These are phyloP conservation scores for Salix udensis DNA, from an alignment of 345 rosid genomes.

Conservation along the genomic window DNA sequence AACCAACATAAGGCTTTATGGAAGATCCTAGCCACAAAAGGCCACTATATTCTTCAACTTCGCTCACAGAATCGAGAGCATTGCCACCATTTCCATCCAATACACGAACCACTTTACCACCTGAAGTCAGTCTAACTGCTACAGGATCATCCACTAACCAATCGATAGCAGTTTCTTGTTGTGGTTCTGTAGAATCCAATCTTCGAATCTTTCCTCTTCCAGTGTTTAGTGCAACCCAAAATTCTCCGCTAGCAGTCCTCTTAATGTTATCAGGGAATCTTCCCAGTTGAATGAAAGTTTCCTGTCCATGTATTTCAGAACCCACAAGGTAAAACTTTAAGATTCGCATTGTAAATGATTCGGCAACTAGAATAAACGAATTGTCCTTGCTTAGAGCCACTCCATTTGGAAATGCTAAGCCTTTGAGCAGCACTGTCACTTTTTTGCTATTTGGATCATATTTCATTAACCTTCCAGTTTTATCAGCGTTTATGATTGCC, in stretches of 20 bases:
- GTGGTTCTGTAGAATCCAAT: no score
- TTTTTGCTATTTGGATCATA: slow-evolving; percentile 52
- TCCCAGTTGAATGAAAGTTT: slow-evolving; percentile 50
- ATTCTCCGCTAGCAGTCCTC: slow-evolving; percentile 51
- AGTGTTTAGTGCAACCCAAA: slow-evolving; percentile 55
- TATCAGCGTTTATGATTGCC: slow-evolving; percentile 45
- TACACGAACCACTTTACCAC: slow-evolving; percentile 51
- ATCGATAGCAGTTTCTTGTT: slow-evolving; percentile 18
- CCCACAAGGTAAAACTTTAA: slow-evolving; percentile 49
- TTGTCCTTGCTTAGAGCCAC: slow-evolving; percentile 63
- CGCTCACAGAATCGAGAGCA: slow-evolving; percentile 53
- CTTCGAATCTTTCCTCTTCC: slow-evolving; percentile 27
- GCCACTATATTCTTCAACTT: slow-evolving; percentile 66
- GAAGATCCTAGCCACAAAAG: slow-evolving; percentile 69
- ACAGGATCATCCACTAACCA: slow-evolving; percentile 45
- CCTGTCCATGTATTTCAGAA: slow-evolving; percentile 35
- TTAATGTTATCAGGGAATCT: slow-evolving; percentile 68
- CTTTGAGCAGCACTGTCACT: slow-evolving; percentile 44
- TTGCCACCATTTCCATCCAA: slow-evolving; percentile 39
- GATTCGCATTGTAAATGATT: slow-evolving; percentile 40
- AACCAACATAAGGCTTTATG: slow-evolving; percentile 34
- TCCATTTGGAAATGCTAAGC: slow-evolving; percentile 70
- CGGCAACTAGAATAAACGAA: slow-evolving; percentile 52
- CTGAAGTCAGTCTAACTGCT: slow-evolving; percentile 47
- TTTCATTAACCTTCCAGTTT: slow-evolving; percentile 61